Evolutionary conservation across 192 early-diverging fungal species (phyloP).

Genomic region (Globomyces pollinis-pini): DNA sequence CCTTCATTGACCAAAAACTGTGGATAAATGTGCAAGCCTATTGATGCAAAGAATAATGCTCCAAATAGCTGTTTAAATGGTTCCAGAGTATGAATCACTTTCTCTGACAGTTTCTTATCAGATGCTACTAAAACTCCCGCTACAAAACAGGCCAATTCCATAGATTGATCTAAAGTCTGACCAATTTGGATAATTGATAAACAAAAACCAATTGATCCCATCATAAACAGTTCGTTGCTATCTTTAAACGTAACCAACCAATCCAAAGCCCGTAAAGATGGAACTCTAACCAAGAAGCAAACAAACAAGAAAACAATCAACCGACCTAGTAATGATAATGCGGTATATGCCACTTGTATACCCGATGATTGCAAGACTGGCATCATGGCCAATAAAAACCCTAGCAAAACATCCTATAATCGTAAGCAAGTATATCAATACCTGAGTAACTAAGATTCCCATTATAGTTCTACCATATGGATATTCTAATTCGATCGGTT

Average conservation of each 20-base stretch:
- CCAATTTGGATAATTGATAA: conserved; percentile 36
- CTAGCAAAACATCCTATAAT: conserved; percentile 49
- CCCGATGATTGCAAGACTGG: conserved; percentile 20
- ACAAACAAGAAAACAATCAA: conserved; percentile 35
- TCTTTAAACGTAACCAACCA: neutral
- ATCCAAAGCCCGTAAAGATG: conserved; percentile 8
- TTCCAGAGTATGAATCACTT: conserved; percentile 26
- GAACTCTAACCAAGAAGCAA: conserved; percentile 15
- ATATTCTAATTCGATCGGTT: conserved; percentile 35
- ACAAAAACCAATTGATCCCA: conserved; percentile 39
- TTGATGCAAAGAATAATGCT: conserved; percentile 50
- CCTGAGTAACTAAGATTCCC: conserved; percentile 48
- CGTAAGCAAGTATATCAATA: no score
- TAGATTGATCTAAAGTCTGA: conserved; percentile 33
- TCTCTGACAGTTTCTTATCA: conserved; percentile 30
- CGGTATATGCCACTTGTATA: conserved; percentile 24
- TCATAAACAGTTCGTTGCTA: conserved; percentile 35
- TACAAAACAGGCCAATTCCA: conserved; percentile 52
- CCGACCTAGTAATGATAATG: conserved; percentile 12
- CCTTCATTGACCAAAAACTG: conserved; percentile 43
- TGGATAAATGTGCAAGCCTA: conserved; percentile 54
- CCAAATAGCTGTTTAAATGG: conserved; percentile 47
- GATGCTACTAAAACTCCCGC: conserved; percentile 44
- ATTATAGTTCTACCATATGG: conserved; percentile 50
- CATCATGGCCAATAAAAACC: conserved; percentile 15